Base-by-base conservation (phyloP, 371 early-diverging fungal genomes). In the Phascolomyces articulosus region DNA sequence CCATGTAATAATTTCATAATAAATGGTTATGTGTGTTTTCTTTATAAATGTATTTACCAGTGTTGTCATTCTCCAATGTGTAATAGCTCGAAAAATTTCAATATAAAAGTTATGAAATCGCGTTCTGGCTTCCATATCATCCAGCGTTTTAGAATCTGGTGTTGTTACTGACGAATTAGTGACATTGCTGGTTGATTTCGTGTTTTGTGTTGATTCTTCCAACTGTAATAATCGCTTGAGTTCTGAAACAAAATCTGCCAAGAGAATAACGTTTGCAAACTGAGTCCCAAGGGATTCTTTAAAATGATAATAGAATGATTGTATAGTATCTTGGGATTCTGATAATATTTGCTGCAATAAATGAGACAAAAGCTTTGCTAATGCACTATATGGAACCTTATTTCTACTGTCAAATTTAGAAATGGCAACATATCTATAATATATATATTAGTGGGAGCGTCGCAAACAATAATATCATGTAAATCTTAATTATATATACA, bases 61-160 rank as follows among this genome's bases (percentile, higher is more conserved):
- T 7, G 81, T 80, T 15, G 75, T 63, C 77, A 76, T 80, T 23
- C 72, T 69, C 74, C 78, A 78, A 44, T 69, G 69, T 15, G 81
- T 55, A 16, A 80, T 55, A 11, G 77, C 70, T 15, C 78, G 69
- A 58, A 78, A 75, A 0, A 80, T 73, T 63, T 80, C 73, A 9
- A 78, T 65, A 66, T 78, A 80, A 9, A 76, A 40, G 40, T 64
- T 74, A 47, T 76, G 78, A n/a, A 78, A 78, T n/a, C 78, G 67
- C 20, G 67, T 66, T 20, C 73, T 70, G 10, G 71, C 74, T 34
- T 78, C 81, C 11, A 73, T 67, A 56, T 76, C 74, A 40, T 75
- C 77, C n/a, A 76, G 34, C 27, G 27, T 40, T n/a, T 4, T 4
- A 8, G 23, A 18, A 31, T 40, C 57, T 2, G 27, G 13, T 7